Percentiles rank a stretch among this genome's conserved stretches.
Conservation (phyloP, 768 basidiomycete species). For the Tephrocybe sp. region DNA sequence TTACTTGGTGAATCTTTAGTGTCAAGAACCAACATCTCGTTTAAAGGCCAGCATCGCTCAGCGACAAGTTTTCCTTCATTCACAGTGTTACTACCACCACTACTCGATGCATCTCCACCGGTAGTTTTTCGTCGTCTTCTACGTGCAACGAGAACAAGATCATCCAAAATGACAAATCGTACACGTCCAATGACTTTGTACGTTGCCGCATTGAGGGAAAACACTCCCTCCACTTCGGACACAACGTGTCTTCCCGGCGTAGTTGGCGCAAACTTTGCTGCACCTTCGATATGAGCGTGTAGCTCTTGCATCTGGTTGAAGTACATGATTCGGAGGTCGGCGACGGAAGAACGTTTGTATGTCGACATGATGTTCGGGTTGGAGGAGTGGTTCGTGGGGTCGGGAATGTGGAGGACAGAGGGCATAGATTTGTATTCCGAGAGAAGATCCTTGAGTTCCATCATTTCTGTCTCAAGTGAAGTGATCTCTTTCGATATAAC, state of each 20-base stretch:
- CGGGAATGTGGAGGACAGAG: constrained; percentile 86
- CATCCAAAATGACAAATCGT: constrained; percentile 88
- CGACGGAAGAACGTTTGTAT: constrained; percentile 83
- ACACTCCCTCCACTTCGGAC: constrained; percentile 77
- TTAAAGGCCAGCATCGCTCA: constrained; percentile 89
- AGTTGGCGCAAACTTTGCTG: constrained; percentile 91
- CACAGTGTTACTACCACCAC: constrained; percentile 36
- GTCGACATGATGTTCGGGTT: constrained; percentile 36
- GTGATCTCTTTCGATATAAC: constrained; percentile 96
- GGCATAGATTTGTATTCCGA: constrained; percentile 98
- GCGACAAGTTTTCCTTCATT: constrained; percentile 82
- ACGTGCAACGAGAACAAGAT: constrained; percentile 85
- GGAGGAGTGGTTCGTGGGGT: constrained; percentile 61
- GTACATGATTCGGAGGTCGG: constrained; percentile 91
- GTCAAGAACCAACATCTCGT: constrained; percentile 93
- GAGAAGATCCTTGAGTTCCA: constrained; percentile 91
- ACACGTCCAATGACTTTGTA: constrained; percentile 90
- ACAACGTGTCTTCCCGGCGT: constrained; percentile 91
- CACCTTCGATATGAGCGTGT: constrained; percentile 89
- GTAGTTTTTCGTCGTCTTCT: constrained; percentile 63
- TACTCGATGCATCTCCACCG: constrained; percentile 28
- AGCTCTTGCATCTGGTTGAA: constrained; percentile 92
- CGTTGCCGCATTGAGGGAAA: constrained; percentile 88
- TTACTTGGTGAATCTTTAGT: constrained; percentile 92
- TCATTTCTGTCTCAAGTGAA: constrained; percentile 94